Percentiles rank a stretch among this genome's conserved stretches.
phyloP scores from a whole-genome alignment of 192 early-diverging fungal species.

The Borealophlyctis nickersoniae region DNA sequence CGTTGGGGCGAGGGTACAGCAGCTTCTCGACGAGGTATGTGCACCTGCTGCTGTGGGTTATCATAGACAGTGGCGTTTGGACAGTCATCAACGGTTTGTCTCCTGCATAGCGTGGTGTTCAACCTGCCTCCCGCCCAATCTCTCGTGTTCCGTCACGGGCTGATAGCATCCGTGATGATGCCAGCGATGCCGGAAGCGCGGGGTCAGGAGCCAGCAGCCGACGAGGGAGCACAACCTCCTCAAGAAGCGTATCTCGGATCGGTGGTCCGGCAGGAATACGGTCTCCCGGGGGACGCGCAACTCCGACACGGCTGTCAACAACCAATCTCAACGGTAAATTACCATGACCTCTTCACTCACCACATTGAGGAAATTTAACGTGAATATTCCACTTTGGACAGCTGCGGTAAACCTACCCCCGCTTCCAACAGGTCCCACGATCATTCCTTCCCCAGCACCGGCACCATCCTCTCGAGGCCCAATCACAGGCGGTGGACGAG shows the following conservation, averaged over 20 bases:
- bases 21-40: conserved; percentile 38
- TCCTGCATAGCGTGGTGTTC: conserved; percentile 27
- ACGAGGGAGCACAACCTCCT: background rate
- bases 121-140: conserved; percentile 42
- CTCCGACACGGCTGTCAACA: conserved; percentile 27
- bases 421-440: background rate
- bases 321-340: conserved; percentile 34
- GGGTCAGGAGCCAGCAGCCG: conserved; percentile 1
- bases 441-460: conserved; percentile 2
- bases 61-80: background rate
- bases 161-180: conserved; percentile 19
- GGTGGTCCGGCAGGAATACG: too few species aligned
- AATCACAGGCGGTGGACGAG: conserved; percentile 38
- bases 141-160: conserved; percentile 43
- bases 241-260: background rate
- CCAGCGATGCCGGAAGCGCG: background rate
- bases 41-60: background rate
- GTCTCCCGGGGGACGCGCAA: conserved; percentile 8
- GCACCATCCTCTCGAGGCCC: conserved; percentile 17
- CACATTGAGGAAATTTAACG: background rate
- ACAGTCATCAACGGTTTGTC: background rate
- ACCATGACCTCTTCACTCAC: background rate
- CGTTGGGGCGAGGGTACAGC: conserved; percentile 30
- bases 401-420: conserved; percentile 13
- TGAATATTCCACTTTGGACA: background rate